A percentile compares a stretch with the other conserved stretches of the same genome.
These are phyloP conservation scores for Rubus idaeus DNA, from an alignment of 306 rosid genomes.

Conservation along the genomic window DNA sequence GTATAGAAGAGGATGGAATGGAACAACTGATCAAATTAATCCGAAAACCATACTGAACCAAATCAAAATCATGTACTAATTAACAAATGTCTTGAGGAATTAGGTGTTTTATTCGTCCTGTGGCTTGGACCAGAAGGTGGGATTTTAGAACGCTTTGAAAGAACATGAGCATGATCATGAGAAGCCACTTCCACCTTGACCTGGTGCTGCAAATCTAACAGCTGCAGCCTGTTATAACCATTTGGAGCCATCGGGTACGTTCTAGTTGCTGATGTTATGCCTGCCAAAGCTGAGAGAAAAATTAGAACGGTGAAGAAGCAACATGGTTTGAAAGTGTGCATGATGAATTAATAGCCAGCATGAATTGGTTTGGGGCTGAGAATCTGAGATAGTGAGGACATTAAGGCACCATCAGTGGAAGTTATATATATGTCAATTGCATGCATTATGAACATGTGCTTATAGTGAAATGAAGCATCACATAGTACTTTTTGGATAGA, in stretches of 20 bases:
- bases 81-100: constrained; percentile 3
- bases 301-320: constrained; percentile 7
- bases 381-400: background rate
- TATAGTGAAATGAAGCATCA: background rate
- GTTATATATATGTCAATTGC: background rate
- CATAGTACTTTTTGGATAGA: background rate
- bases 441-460: background rate
- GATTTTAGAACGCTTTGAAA: constrained; percentile 9
- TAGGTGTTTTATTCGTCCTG: background rate
- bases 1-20: background rate
- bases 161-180: background rate
- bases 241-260: background rate
- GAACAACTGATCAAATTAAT: background rate
- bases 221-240: background rate
- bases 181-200: background rate
- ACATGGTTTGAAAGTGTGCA: constrained; percentile 3
- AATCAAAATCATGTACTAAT: background rate
- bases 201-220: constrained; percentile 5
- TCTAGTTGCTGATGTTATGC: background rate
- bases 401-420: background rate
- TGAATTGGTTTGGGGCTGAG: background rate
- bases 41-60: background rate
- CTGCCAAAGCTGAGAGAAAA: constrained; percentile 1
- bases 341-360: background rate
- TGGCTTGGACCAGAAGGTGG: constrained; percentile 28